Evolutionary conservation across 1,284 basidiomycete species (phyloP).

Genomic region (Pseudozyma thailandica): DNA sequence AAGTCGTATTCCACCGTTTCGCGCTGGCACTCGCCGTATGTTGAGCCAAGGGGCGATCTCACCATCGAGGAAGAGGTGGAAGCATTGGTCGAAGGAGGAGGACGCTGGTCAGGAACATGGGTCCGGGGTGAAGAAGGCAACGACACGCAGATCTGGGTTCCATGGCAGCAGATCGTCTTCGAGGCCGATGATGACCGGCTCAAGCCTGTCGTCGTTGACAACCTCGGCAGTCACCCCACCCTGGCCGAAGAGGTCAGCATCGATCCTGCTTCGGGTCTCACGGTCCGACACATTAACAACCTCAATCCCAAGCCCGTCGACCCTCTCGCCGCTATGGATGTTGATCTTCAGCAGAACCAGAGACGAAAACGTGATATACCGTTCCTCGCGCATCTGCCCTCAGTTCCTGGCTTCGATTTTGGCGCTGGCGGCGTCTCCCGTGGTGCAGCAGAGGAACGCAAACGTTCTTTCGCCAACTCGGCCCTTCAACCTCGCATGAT

Average conservation of each 20-base stretch:
- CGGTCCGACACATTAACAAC: constrained; percentile 68
- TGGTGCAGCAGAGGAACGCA: constrained; percentile 35
- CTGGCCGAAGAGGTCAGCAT: constrained; percentile 48
- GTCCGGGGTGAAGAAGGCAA: constrained; percentile 52
- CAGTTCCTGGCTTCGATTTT: constrained; percentile 50
- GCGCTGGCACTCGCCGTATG: constrained; percentile 83
- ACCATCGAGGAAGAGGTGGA: constrained; percentile 82
- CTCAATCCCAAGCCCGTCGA: constrained; percentile 1
- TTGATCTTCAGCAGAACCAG: constrained; percentile 4
- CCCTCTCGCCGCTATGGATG: constrained; percentile 11
- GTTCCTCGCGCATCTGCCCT: constrained; percentile 69
- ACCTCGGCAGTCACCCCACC: constrained; percentile 16
- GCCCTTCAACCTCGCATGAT: constrained; percentile 46
- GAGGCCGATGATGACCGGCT: constrained; percentile 64
- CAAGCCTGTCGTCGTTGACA: constrained; percentile 6
- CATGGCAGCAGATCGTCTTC: constrained; percentile 66
- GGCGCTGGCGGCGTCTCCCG: constrained; percentile 43
- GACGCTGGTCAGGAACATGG: constrained; percentile 72
- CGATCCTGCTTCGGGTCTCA: constrained; percentile 49
- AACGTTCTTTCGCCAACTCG: constrained; percentile 33
- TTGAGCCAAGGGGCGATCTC: constrained; percentile 77
- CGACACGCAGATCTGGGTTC: constrained; percentile 50
- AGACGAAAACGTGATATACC: constrained; percentile 35
- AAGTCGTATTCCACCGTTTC: constrained; percentile 87
- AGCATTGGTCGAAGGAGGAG: constrained; percentile 86